Base-by-base conservation (phyloP, 331 rosid genomes). In the Rhamnella rubrinervis region DNA sequence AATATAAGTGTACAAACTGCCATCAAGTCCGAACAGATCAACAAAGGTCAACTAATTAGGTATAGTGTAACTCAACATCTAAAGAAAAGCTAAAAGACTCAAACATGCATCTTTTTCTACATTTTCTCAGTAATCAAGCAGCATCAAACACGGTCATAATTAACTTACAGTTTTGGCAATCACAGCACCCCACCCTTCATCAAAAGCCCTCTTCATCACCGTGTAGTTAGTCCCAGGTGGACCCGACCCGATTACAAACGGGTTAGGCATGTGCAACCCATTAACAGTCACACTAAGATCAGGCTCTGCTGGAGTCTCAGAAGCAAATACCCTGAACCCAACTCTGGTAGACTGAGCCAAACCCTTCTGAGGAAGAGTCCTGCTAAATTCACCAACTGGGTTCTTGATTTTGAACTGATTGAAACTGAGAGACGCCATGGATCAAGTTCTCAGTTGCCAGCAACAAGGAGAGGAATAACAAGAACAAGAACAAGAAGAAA, bases 141-240 rank as follows among this genome's bases (percentile, higher is more conserved):
- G 6, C 19, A 25, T 41, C 20, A 49, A 31, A 50, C 35, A 31
- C 35, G 15, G 31, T 25, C 41, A 21, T 17, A 56, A n/a, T 73
- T 59, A 56, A 57, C 95, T 80, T 80, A 95, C 98, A 85, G 98
- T 95, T 77, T 95, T 95, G 31, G 97, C 98, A 65, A 95, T 95
- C 75, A 95, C 97, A 53, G 90, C 97, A n/a, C 98, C 98, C 98
- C 98, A 93, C 1, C 98, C 98, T 86, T 93, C 98, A 70, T 93
- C 98, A 66, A 93, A 93, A 65, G 98, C 97, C 65, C 90, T 89
- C 65, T 93, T 93, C 98, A 93, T 93, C 64, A 93, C 98, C 35
- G 97, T 95, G 71, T 95, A 95, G 76, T 95, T 95, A 19, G 98
- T 95, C 8, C 97, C 98, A 0, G 98, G 98, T 16, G 97, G 98